Conservation (phyloP, 2,329 filamentous ascomycete species). For the Fusarium sp. region DNA sequence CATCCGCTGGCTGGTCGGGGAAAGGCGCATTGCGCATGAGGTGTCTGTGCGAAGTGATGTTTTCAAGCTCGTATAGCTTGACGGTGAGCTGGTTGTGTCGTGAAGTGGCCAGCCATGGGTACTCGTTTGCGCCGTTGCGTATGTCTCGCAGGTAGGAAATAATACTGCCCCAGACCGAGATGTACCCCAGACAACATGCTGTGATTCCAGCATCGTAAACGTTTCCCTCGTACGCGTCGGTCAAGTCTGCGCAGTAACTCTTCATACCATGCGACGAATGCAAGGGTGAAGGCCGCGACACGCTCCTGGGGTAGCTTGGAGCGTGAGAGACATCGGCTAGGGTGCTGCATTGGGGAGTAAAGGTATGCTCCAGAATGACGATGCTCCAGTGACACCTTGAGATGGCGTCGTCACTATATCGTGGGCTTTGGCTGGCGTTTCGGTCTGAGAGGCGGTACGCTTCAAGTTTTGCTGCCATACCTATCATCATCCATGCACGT, state of each 20-base stretch:
- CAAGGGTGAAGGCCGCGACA: slow-evolving; percentile 11
- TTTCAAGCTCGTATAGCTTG: slow-evolving; percentile 38
- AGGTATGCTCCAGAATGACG: slow-evolving; percentile 21
- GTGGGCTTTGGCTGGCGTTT: not conserved
- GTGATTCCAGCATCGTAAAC: slow-evolving; percentile 20
- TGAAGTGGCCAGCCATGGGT: slow-evolving; percentile 36
- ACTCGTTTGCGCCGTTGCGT: slow-evolving; percentile 28
- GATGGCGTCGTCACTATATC: slow-evolving; percentile 1
- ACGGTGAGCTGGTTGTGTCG: slow-evolving; percentile 32
- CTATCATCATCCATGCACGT: slow-evolving; percentile 41
- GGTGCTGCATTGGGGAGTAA: slow-evolving; percentile 19
- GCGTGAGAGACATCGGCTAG: not conserved
- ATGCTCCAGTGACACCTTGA: slow-evolving; percentile 39
- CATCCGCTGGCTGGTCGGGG: slow-evolving; percentile 22
- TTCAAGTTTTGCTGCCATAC: slow-evolving; percentile 32
- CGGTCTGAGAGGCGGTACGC: slow-evolving; percentile 18
- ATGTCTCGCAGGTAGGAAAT: slow-evolving; percentile 35
- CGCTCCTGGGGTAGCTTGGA: slow-evolving; percentile 28
- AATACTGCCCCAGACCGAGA: slow-evolving; percentile 32
- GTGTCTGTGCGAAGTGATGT: slow-evolving; percentile 24
- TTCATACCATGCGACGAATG: slow-evolving; percentile 15
- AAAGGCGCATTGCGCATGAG: slow-evolving; percentile 37
- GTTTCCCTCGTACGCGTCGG: slow-evolving; percentile 32
- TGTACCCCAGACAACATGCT: slow-evolving; percentile 4
- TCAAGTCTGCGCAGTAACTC: slow-evolving; percentile 35